A percentile compares a stretch with the other conserved stretches of the same genome.
Conservation (phyloP, 306 rosid genomes). For the Dalbergia cultrata region DNA sequence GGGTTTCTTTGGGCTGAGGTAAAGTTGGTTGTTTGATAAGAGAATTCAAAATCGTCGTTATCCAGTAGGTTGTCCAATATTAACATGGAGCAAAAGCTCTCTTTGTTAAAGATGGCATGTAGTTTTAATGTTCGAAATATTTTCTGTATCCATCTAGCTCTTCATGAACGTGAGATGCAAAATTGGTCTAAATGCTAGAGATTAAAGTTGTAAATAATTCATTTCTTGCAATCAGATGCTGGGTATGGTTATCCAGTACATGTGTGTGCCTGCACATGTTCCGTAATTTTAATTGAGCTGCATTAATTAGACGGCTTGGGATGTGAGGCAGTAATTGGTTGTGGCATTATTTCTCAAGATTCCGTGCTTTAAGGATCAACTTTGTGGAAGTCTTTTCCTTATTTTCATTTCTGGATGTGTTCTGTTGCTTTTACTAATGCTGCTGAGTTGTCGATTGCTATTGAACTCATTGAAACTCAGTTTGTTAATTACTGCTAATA, state of each 20-base stretch:
- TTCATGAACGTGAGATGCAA: constrained; percentile 1
- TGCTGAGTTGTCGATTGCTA: background rate
- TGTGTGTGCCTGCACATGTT: constrained; percentile 14
- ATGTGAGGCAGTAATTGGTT: background rate
- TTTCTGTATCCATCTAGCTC: constrained; percentile 26
- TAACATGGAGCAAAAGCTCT: constrained; percentile 15
- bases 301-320: background rate
- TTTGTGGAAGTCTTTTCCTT: background rate
- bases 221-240: constrained; percentile 27
- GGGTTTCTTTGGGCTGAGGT: constrained; percentile 8
- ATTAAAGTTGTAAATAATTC: constrained; percentile 20
- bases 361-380: background rate
- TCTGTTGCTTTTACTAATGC: constrained; percentile 3
- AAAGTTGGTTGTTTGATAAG: constrained; percentile 29
- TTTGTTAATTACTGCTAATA: constrained; percentile 5
- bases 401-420: constrained; percentile 11
- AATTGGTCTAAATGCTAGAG: constrained; percentile 29
- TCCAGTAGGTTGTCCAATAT: constrained; percentile 1
- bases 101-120: constrained; percentile 32
- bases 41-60: constrained; percentile 24
- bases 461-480: constrained; percentile 5
- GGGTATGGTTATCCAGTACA: constrained; percentile 2
- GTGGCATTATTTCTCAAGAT: background rate
- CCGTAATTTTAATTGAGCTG: background rate
- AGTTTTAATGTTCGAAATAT: constrained; percentile 13